phyloP scores from a whole-genome alignment of 805 yeast genomes.

The Naumovozyma castellii region DNA sequence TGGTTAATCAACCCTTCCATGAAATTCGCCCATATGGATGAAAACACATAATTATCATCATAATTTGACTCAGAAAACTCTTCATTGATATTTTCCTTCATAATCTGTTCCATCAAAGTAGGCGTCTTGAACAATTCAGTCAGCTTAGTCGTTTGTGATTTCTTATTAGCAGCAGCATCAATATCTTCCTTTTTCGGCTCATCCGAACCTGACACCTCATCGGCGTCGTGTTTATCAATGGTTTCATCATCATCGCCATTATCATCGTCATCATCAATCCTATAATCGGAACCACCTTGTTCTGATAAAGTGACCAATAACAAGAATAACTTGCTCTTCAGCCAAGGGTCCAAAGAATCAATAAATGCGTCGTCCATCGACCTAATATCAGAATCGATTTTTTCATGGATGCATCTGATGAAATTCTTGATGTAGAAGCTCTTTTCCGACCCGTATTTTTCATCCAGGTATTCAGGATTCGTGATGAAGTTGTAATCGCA shows the following conservation, averaged over 20 bases:
- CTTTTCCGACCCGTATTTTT: slow-evolving; percentile 20
- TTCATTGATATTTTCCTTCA: slow-evolving; percentile 27
- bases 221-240: neutral
- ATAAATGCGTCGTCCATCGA: slow-evolving; percentile 14
- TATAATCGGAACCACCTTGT: slow-evolving; percentile 26
- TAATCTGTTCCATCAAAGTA: slow-evolving; percentile 26
- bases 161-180: neutral
- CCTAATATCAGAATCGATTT: slow-evolving; percentile 18
- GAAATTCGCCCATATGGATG: slow-evolving; percentile 32
- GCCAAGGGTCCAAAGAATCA: slow-evolving; percentile 17
- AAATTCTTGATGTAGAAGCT: slow-evolving; percentile 17
- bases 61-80: slow-evolving; percentile 25
- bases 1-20: slow-evolving; percentile 33
- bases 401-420: slow-evolving; percentile 20
- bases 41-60: slow-evolving; percentile 29
- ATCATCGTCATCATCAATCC: slow-evolving; percentile 17
- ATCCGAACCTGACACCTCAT: too few relatives aligned
- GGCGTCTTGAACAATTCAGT: slow-evolving; percentile 1
- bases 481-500: slow-evolving; percentile 19
- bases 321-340: slow-evolving; percentile 18
- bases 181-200: too few relatives aligned
- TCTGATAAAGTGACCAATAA: slow-evolving; percentile 21
- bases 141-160: neutral
- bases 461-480: slow-evolving; percentile 18
- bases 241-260: neutral